Base-by-base conservation (phyloP, 129 eudicot genomes). In the Pseudognaphalium luteoalbum region DNA sequence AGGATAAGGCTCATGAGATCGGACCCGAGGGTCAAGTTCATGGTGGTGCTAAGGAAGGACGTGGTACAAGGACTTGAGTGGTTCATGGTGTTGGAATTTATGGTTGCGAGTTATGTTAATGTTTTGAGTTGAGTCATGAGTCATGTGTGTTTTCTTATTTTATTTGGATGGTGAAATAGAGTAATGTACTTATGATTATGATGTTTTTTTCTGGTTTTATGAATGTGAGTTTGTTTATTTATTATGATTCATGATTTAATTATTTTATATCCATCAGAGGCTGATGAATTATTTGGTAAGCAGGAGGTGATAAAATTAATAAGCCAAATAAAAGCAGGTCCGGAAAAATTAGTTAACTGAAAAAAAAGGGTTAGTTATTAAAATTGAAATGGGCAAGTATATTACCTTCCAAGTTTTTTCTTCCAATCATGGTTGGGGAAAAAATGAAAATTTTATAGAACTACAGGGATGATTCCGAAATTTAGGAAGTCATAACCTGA, bases 1-100 rank as follows among this genome's bases (percentile, higher is more conserved):
- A 90, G 83, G 78, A 54, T 1, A 82, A 74, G 84, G 89, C 90
- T 61, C 90, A 82, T 66, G 90, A 85, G 11, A 57, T 57, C 21
- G 89, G 90, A 7, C 57, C 81, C 29, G 82, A 85, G 81, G 81
- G 85, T 72, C 75, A 73, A 7, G 72, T 68, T 75, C 81, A 75
- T 66, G 80, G 80, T 16, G 75, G 79, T 60, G 73, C 77, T 0
- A 75, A 81, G 68, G 85, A 81, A 51, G 85, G 81, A n/a, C 81
- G 85, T 35, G 84, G 77, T 70, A 39, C 79, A 1, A 81, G 65
- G 77, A 57, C n/a, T 17, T 10, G 39, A 47, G 30, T 7, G 57
- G 19, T 20, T 64, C 12, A 68, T 39, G 2, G 12, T 58, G 75
- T 44, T 37, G 76, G 17, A 35, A 42, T 80, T 14, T 4, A 63